Base-by-base conservation (phyloP, 2,329 filamentous ascomycete species). In the Epichloe glyceriae region DNA sequence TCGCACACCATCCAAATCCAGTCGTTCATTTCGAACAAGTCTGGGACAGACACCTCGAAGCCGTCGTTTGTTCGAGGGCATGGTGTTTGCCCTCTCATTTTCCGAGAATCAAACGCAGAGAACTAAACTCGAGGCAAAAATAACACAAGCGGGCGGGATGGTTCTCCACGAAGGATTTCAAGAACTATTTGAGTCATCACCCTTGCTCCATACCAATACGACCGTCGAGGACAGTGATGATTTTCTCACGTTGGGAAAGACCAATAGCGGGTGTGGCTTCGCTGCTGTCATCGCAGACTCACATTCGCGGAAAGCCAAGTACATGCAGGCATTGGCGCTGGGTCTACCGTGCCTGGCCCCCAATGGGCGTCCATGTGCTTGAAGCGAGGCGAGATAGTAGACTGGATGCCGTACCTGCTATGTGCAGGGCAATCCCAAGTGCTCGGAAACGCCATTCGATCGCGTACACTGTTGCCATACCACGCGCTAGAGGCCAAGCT, bases 311-410 rank as follows among this genome's bases (percentile, higher is more conserved):
- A 89, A 88, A 55, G 79, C 83, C 47, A 98, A 97, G 64, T 96
- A 93, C 65, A 86, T 97, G 75, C 90, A 97, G 68, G 93, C 93
- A 0, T 77, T 98, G 2, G 90, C 93, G 0, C 77, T 98, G 0
- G 88, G 88, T 1, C 69, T 98, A 0, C 93, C 93, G 0, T 95
- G 90, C 60, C 73, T 98, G 2, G 85, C 88, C 5, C 82, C 5
- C 82, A 83, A 50, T 98, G 93, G 91, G 72, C 95, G 46, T 74
- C 79, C 26, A 78, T 85, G 47, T 95, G 87, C 54, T 65, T 91
- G 3, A 66, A 73, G 1, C 78, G 79, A 34, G 71, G 73, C 5
- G 62, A 68, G 7, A 67, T 91, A 0, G 67, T 94, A 0, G 78
- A 86, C 48, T 96, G 90, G 86, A 71, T 76, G 7, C 79, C 82